Evolutionary conservation across 352 stramenopile genomes (phyloP), one percentile per base, ranked within the genome.

Genomic region (Phytophthora ramorum): DNA sequence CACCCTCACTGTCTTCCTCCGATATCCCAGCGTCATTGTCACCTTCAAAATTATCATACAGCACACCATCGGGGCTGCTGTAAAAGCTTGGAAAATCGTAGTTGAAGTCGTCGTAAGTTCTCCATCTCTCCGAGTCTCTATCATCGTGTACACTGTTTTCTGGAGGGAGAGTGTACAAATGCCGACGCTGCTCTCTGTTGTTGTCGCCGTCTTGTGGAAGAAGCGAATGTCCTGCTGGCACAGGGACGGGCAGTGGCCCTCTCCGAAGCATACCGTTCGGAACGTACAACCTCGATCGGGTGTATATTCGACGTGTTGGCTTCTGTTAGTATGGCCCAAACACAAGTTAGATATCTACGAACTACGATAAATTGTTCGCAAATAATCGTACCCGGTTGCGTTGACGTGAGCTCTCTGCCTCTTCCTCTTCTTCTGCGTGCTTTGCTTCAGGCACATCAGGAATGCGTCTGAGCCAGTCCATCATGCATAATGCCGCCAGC

Each of bases 401-500:
- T 49, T 78, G 71, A 24, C 71, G 66, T 10, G 58, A 61, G 20
- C 54, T 63, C 8, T 78, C 71, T 10, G 50, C 32, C 14, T 85
- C 76, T 10, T 78, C 76, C 44, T 81, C 73, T 40, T 85, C 76
- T 6, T 69, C 20, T 12, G 45, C 52, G 4, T 14, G 32, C 34
- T 71, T 66, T 9, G 28, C 61, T 28, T 63, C 55, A 16, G 66
- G 49, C 38, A 43, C 40, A 41, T 66, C 35, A 17, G 43, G 35
- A 19, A 35, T 40, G 9, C 26, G 58, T 50, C 69, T 46, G 19
- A 83, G 37, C 70, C 77, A 85, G 38, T 86, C 71, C 17, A 75
- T 38, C 47, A 84, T 65, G 45, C 82, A 78, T 26, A 85, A 73
- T 3, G 79, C 65, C 19, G 74, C 75, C 16, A 90, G 46, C 17